Conservation (phyloP, 2,329 filamentous ascomycete genomes). For the Elsinoe australis region DNA sequence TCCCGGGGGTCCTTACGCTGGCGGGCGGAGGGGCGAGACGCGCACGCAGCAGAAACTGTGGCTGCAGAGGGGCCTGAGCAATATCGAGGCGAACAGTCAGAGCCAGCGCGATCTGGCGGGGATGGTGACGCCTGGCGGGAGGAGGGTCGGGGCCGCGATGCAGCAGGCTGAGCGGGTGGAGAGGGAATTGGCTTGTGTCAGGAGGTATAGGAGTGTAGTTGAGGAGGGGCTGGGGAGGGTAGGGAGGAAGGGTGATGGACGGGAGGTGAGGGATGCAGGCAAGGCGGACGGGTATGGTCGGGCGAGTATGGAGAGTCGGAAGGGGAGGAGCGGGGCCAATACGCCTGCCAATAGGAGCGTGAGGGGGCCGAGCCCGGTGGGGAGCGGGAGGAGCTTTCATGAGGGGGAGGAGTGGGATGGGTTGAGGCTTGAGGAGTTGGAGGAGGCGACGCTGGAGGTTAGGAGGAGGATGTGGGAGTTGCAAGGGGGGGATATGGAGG, state of each 20-base stretch:
- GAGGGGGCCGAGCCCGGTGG: not conserved
- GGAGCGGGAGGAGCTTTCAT: conserved; percentile 2
- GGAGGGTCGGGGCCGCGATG: conserved; percentile 47
- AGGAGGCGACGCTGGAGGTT: conserved; percentile 15
- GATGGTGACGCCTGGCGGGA: conserved; percentile 32
- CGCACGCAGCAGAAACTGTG: conserved; percentile 70
- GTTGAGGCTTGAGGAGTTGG: conserved; percentile 14
- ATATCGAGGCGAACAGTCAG: conserved; percentile 52
- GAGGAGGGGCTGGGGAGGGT: conserved; percentile 54
- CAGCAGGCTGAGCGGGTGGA: conserved; percentile 59
- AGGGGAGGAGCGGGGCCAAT: not conserved
- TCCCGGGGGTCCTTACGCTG: conserved; percentile 34
- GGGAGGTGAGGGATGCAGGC: not conserved
- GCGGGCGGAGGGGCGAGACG: conserved; percentile 26
- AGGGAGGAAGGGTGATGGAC: conserved; percentile 16
- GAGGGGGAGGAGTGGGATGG: conserved; percentile 10
- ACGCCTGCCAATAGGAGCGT: conserved; percentile 4
- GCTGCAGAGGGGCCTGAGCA: conserved; percentile 64
- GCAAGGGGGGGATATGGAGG: conserved; percentile 11
- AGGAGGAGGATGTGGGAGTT: conserved; percentile 18
- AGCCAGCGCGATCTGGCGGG: conserved; percentile 45
- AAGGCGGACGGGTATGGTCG: not conserved
- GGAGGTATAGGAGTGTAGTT: conserved; percentile 63
- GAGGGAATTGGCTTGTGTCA: conserved; percentile 66
- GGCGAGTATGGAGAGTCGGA: not conserved